These are phyloP conservation scores for Clonostachys solani DNA, from an alignment of 2,329 filamentous ascomycete genomes.

Conservation along the genomic window DNA sequence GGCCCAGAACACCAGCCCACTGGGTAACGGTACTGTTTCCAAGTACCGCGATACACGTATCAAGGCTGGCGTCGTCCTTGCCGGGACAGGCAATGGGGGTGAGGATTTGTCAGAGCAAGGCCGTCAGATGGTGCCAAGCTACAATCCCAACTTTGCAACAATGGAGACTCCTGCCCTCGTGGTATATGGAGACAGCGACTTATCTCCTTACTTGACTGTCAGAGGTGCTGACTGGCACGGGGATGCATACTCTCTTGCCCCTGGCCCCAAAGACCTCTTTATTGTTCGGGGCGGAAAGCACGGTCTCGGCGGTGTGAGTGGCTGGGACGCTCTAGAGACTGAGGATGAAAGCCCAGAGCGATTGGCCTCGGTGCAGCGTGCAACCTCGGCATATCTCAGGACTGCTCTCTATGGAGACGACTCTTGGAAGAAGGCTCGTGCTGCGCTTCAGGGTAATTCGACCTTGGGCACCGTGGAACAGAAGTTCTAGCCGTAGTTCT, in stretches of 20 bases:
- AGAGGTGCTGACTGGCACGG: constrained; percentile 15
- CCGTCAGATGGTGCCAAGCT: constrained; percentile 9
- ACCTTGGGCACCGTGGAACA: too few species aligned
- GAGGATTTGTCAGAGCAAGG: constrained; percentile 7
- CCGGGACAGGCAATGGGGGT: constrained; percentile 9
- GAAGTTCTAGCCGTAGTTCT: too few species aligned
- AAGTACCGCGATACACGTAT: constrained; percentile 9
- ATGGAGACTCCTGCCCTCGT: constrained; percentile 12
- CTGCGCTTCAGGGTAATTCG: not conserved
- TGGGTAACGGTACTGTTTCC: constrained; percentile 6
- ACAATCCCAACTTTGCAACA: constrained; percentile 8
- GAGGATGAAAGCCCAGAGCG: constrained; percentile 14
- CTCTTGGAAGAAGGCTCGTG: constrained; percentile 10
- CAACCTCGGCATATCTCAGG: constrained; percentile 14
- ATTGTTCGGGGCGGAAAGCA: constrained; percentile 13
- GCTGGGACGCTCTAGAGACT: constrained; percentile 16
- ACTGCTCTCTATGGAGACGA: constrained; percentile 11
- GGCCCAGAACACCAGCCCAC: constrained; percentile 11
- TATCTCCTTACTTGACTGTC: constrained; percentile 8
- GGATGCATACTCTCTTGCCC: constrained; percentile 10
- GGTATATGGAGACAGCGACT: constrained; percentile 14
- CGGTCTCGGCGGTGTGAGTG: constrained; percentile 15
- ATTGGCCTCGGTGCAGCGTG: constrained; percentile 11
- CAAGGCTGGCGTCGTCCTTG: constrained; percentile 16
- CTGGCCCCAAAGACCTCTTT: constrained; percentile 11